Evolutionary conservation across 75 land plant genomes (phyloP), one percentile per base, ranked within the genome.

Genomic region (Selaginella tamariscina): DNA sequence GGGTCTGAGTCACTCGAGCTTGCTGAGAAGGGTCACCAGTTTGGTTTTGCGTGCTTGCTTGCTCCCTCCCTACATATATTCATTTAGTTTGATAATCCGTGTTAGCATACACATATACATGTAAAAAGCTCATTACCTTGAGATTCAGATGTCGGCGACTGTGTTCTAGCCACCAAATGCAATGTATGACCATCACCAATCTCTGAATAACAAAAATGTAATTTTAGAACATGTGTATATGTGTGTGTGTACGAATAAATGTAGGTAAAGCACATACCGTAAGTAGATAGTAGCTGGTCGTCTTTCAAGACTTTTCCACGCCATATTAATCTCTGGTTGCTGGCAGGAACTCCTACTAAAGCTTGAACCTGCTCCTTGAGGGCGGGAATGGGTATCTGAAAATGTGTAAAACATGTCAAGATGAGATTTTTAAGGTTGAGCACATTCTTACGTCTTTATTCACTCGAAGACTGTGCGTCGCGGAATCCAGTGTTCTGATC

Each of bases 251-350:
- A 5, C 49, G 49, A 5, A 39, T 5, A 39, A 39, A 39, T 15
- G 15, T 5, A 39, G 49, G 15, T 15, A 39, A 39, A 8, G 24
- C 80, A 86, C 88, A 95, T 95, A 95, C 99, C 91, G 70, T 90
- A 95, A 11, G 83, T 82, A 2, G 92, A 91, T 27, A 95, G 81
- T 23, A 83, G 80, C 31, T 95, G 87, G 66, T 95, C 89, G 73
- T 95, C 99, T 73, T 85, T 90, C 64, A 95, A 77, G 32, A 95
- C 99, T 69, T 82, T 91, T 29, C 99, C 99, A 27, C 92, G 79
- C 32, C 88, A 95, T 64, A 95, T 95, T 26, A 95, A 74, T 0
- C 99, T 80, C 70, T 95, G 99, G 69, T 85, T 91, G 44, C 84
- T 89, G 27, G 84, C 76, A 31, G 85, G 70, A n/a, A 95, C 85